Base-by-base conservation (phyloP, 208 protist genomes). In the Trypanosoma mega region DNA sequence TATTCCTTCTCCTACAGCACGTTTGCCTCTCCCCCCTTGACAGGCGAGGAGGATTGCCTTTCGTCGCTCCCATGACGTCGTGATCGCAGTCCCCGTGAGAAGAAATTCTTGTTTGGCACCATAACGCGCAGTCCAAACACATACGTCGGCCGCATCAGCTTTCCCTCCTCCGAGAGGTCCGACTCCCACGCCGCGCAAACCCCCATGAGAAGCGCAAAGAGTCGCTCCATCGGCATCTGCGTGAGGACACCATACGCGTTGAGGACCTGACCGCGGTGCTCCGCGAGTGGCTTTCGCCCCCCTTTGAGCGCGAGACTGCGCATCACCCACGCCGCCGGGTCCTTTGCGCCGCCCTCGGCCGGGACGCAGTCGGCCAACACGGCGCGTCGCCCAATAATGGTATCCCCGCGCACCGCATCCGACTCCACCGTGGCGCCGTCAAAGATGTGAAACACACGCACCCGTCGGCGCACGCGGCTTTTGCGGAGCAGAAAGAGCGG, bases 141-240 rank as follows among this genome's bases (percentile, higher is more conserved):
- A 44, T 7, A 46, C 3, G 21, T 31, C 27, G 43, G 21, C 16
- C 14, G 18, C 30, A 6, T 9, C 18, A 21, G 8, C 23, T 14
- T 2, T 26, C 3, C 20, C 1, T 34, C 18, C 16, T 14, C 4
- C 51, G 21, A 8, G 5, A 55, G 0, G 11, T 65, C 7, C 50
- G 41, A 51, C 44, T 65, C 72, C 81, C 81, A 84, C 48, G 76
- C 54, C 24, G 71, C 59, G n/a, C 63, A 78, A 34, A 87, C 69
- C 3, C 77, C 81, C 11, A 80, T 58, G 12, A 70, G 46, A 2
- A 87, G 62, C 6, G 74, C 73, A 53, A 87, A 87, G 54, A 87
- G 53, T 18, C 78, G 76, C 3, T 65, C 12, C 1, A 41, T 37
- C 0, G 71, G 24, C 39, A 51, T 74, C 11, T 56, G 30, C 1